Evolutionary conservation across 2,329 filamentous ascomycete species (phyloP).

Genomic region (Colletotrichum sp.): DNA sequence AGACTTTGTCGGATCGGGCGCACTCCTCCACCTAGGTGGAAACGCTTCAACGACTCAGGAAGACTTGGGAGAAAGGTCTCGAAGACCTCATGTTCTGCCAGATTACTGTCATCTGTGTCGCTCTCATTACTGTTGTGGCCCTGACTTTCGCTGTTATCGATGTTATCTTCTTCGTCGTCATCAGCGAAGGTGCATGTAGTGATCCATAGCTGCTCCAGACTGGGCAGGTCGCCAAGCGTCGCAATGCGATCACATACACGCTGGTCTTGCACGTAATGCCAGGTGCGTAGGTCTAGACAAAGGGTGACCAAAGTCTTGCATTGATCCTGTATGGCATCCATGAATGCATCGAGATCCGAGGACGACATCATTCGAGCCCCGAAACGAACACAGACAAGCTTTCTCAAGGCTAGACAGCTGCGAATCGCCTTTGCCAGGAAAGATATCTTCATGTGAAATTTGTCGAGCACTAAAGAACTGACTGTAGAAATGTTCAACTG

Average conservation of each 20-base stretch:
- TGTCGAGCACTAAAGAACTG: not conserved
- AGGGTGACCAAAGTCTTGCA: not conserved
- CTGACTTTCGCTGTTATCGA: not conserved
- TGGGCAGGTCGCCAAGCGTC: not conserved
- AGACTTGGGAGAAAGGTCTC: not conserved
- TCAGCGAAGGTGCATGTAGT: not conserved
- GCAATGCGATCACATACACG: not conserved
- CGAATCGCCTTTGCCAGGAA: rapidly evolving
- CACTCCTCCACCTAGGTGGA: not conserved
- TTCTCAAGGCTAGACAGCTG: not conserved
- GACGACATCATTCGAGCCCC: not conserved
- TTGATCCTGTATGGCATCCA: not conserved
- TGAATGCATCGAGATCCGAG: not conserved
- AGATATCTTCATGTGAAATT: rapidly evolving
- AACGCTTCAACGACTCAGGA: not conserved
- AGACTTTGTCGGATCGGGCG: not conserved
- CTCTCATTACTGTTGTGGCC: not conserved
- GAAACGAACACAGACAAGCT: not conserved
- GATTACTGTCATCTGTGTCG: not conserved
- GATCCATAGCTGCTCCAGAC: not conserved
- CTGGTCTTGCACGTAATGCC: not conserved
- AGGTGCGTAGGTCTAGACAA: not conserved
- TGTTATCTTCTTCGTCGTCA: not conserved
- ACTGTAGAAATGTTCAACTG: not conserved
- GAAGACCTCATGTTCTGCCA: not conserved